A percentile compares a stretch with the other conserved stretches of the same genome.
These are phyloP conservation scores for Acer negundo DNA, from an alignment of 345 rosid genomes.

Conservation along the genomic window DNA sequence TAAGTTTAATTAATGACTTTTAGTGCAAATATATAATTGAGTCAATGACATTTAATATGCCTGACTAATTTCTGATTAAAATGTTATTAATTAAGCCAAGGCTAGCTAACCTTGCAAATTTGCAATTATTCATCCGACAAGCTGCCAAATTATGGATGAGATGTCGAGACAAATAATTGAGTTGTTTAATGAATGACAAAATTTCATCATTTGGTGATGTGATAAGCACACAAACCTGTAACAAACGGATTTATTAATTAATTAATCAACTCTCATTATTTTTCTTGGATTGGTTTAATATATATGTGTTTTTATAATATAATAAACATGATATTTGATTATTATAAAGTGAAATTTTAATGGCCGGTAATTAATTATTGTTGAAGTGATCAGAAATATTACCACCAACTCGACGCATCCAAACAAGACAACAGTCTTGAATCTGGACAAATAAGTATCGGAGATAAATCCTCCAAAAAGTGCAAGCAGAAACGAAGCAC, in stretches of 20 bases:
- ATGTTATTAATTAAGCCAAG: background rate
- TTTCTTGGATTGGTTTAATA: too few species aligned
- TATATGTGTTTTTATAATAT: too few species aligned
- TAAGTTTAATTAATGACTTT: background rate
- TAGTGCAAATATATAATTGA: background rate
- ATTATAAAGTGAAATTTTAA: too few species aligned
- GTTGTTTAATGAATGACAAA: background rate
- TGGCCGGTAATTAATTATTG: too few species aligned
- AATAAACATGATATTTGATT: too few species aligned
- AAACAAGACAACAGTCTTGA: conserved; percentile 58
- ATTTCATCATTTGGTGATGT: too few species aligned
- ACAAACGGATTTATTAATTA: too few species aligned
- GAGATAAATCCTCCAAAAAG: conserved; percentile 70
- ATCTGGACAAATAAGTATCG: conserved; percentile 61
- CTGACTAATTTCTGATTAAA: background rate
- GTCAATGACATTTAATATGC: background rate
- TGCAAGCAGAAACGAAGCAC: conserved; percentile 49
- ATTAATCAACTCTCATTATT: too few species aligned
- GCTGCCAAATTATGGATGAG: conserved; percentile 2
- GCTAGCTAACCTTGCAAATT: background rate
- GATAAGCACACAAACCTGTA: too few species aligned
- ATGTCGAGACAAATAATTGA: background rate
- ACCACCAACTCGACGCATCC: conserved; percentile 57
- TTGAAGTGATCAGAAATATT: conserved; percentile 7
- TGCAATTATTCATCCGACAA: background rate